Base-by-base conservation (phyloP, 2,329 filamentous ascomycete species). In the Talaromyces sp. region DNA sequence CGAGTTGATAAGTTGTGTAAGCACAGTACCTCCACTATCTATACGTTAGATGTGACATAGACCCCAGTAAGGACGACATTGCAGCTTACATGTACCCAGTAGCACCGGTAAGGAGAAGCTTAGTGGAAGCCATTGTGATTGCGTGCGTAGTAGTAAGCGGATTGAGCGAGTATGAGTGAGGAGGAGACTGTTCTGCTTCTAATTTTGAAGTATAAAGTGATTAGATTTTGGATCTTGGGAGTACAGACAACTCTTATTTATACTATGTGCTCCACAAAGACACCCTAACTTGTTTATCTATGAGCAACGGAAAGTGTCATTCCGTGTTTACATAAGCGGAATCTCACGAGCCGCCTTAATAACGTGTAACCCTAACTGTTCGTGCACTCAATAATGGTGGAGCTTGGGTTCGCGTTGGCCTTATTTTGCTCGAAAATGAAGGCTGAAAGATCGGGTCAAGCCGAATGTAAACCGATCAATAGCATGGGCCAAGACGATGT, bases 51-150 rank as follows among this genome's bases (percentile, higher is more conserved):
- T 19, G 25, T 29, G 5, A 19, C 8, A 1, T 31, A 38, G 19
- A 29, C 13, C 22, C 27, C 7, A 40, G 6, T 17, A 17, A 22
- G 25, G 1, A 47, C 1, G 34, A 31, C 5, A 29, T 45, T 60
- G 29, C 4, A 36, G 19, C 60, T 43, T 54, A 62, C 60, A 54
- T 62, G 17, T 62, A 62, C 2, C 60, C 47, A 36, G 60, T 62
- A 25, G 59, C 59, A 22, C 59, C 59, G 10, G 59, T 62, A n/a
- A 62, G 45, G 3, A 54, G 60, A 49, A 62, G 19, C 25, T 62
- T 53, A 17, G 31, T 31, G 5, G 36, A 34, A 53, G 31, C 31
- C 47, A 62, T 53, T 36, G 27, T 4, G 49, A n/a, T 29, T n/a
- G 15, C 15, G 47, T n/a, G 13, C 8, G n/a, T 2, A 53, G 15